Percentiles rank a stretch among this genome's conserved stretches.
Conservation (phyloP, 192 early-diverging fungal genomes). For the Hyaloraphidium curvatum region DNA sequence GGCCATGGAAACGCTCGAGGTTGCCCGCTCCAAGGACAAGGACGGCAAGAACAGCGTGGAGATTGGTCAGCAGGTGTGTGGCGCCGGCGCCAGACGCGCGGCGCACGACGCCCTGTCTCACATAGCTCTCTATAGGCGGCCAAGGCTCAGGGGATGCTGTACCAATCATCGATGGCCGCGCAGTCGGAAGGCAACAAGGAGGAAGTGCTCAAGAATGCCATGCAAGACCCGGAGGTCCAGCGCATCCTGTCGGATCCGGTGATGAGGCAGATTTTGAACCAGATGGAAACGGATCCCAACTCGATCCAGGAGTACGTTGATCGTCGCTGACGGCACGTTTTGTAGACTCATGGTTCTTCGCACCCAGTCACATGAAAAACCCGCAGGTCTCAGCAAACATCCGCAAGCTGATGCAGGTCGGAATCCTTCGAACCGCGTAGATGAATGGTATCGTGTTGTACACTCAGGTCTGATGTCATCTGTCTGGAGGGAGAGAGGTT, state of each 20-base stretch:
- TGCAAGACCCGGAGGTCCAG: conserved; percentile 78
- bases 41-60: conserved; percentile 72
- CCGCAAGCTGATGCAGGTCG: conserved; percentile 78
- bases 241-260: conserved; percentile 71
- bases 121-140: no score
- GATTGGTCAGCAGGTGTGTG: conserved; percentile 45
- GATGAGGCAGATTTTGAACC: conserved; percentile 91
- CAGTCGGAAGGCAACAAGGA: conserved; percentile 37
- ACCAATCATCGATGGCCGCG: not conserved
- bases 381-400: conserved; percentile 82
- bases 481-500: no score
- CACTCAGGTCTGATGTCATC: no score
- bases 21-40: conserved; percentile 55
- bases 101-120: no score
- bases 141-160: no score
- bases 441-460: conserved; percentile 2
- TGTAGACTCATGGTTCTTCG: conserved; percentile 7
- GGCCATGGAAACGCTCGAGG: conserved; percentile 57
- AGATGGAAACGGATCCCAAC: conserved; percentile 89
- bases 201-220: conserved; percentile 65
- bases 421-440: conserved; percentile 56
- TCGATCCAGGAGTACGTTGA: conserved; percentile 55
- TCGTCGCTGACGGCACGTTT: not conserved
- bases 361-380: conserved; percentile 71
- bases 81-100: no score